Evolutionary conservation across 1,284 basidiomycete genomes (phyloP), one percentile per base, ranked within the genome.

Genomic region (Malassezia nana): DNA sequence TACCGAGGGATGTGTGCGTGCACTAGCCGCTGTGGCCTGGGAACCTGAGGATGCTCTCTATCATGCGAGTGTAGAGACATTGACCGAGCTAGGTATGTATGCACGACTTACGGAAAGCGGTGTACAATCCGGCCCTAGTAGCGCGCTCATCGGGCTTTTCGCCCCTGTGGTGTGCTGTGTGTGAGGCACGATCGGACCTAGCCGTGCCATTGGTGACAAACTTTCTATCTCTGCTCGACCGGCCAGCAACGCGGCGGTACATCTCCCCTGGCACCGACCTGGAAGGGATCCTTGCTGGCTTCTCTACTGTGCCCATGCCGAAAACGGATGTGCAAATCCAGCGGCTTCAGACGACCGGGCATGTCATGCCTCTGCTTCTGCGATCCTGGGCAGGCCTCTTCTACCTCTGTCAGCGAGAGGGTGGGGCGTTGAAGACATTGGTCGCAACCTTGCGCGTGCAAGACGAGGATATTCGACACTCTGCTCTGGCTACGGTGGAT

Each of bases 321-420:
- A 18, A 26, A 15, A 26, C 46, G 9, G 28, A 28, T 28, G 28
- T 28, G 16, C 20, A 32, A 24, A 4, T 40, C 31, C 29, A 84
- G 86, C 15, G 85, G 85, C 5, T 81, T 94, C 48, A 94, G 89
- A 86, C 84, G 61, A 79, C 85, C 3, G 84, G 81, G 63, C 83
- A 92, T 44, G 83, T 94, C 35, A 82, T 84, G 35, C 79, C 85
- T 31, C 54, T 24, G 16, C 84, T 95, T 78, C 75, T 99, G 44
- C 81, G 86, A 42, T 89, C 87, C 9, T 99, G 92, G 91, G 85
- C 87, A 59, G 92, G 91, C 7, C 75, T 98, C 28, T 83, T 96
- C 79, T 96, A 95, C 74, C 84, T 95, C 61, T 94, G 89, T 75
- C 84, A 91, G 81, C 81, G 91, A 69, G 82, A 88, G 64, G 85